Evolutionary conservation across 495 filamentous ascomycete species (phyloP).

Genomic region (Hypoxylon cercidicola): DNA sequence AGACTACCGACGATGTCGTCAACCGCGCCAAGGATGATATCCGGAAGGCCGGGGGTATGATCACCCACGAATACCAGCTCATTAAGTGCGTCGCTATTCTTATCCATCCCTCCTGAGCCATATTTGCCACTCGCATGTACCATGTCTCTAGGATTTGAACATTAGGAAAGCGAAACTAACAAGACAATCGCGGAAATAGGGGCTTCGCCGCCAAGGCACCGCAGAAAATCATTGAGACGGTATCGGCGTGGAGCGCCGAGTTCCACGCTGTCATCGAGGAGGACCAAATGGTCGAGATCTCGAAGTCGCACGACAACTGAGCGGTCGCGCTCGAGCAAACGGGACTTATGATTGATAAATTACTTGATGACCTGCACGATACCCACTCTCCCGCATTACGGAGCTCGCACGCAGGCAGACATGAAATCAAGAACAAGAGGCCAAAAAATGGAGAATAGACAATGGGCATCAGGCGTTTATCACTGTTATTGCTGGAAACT

Average conservation of each 20-base stretch:
- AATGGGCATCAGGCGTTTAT: conserved; percentile 28
- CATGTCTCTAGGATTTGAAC: background rate
- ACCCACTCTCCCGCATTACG: conserved; percentile 25
- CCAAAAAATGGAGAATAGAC: conserved; percentile 27
- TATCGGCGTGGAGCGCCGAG: conserved; percentile 71
- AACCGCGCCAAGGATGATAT: conserved; percentile 76
- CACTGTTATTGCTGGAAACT: conserved; percentile 6
- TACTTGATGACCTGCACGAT: conserved; percentile 31
- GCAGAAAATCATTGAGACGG: conserved; percentile 70
- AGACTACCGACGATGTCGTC: conserved; percentile 76
- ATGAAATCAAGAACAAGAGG: conserved; percentile 15
- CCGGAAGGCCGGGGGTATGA: conserved; percentile 68
- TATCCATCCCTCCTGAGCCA: background rate
- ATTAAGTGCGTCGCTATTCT: conserved; percentile 60
- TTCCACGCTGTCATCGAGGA: conserved; percentile 80
- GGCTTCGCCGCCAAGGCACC: conserved; percentile 81
- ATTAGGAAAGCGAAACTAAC: conserved; percentile 8
- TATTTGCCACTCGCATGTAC: background rate
- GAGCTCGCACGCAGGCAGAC: conserved; percentile 12
- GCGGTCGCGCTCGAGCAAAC: background rate
- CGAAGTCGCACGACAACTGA: conserved; percentile 19
- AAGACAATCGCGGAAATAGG: conserved; percentile 51
- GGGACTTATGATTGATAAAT: background rate
- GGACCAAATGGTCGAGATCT: conserved; percentile 68
- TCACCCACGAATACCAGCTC: conserved; percentile 66